Evolutionary conservation across 2,329 filamentous ascomycete species (phyloP).

Genomic region (Clarireedia sp.): DNA sequence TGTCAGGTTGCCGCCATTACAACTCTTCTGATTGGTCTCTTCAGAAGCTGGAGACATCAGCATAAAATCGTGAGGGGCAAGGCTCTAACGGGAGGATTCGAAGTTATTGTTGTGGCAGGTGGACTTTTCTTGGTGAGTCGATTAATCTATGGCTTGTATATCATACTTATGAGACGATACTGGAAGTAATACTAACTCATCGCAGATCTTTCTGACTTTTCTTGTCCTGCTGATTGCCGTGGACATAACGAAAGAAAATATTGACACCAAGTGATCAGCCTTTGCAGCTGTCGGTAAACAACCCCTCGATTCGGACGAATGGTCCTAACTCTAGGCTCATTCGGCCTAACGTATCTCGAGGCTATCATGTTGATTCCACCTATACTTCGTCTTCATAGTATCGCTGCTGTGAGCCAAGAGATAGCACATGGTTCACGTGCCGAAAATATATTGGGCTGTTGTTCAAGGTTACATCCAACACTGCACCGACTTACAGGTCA

Average conservation of each 20-base stretch:
- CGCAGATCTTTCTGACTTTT: conserved; percentile 24
- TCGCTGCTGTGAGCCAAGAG: not conserved
- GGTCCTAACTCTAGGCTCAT: not conserved
- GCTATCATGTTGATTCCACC: not conserved
- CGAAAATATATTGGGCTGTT: not conserved
- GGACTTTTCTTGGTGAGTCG: conserved; percentile 41
- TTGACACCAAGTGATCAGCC: not conserved
- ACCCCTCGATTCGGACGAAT: not conserved
- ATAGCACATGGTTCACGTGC: not conserved
- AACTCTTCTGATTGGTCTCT: conserved; percentile 42
- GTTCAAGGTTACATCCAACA: not conserved
- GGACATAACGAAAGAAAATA: conserved; percentile 25
- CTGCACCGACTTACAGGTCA: not conserved
- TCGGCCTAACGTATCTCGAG: not conserved
- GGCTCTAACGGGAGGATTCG: conserved; percentile 50
- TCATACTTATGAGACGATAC: not conserved
- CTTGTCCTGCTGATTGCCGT: conserved; percentile 25
- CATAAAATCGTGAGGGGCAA: conserved; percentile 49
- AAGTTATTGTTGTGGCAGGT: conserved; percentile 42
- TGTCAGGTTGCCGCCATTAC: conserved; percentile 36
- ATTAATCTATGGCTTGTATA: not conserved
- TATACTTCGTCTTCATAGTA: not conserved
- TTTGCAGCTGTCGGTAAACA: not conserved
- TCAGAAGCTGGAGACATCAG: conserved; percentile 54
- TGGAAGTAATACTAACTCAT: conserved; percentile 3